Evolutionary conservation across 164 flowering plant species (phyloP).

Genomic region (Cinnamomum chago): DNA sequence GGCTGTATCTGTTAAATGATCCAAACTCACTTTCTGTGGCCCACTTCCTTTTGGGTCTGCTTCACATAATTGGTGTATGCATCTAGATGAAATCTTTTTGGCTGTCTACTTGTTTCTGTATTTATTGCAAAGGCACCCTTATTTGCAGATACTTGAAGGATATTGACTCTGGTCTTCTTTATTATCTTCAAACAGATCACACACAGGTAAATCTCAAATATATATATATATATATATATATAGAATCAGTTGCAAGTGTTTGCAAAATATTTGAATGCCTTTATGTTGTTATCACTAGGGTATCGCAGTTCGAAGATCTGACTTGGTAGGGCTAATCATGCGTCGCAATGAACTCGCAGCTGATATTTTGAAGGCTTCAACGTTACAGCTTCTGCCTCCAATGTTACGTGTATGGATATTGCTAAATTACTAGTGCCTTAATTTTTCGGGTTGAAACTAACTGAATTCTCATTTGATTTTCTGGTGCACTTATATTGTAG

Average conservation of each 20-base stretch:
- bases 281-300: constrained; percentile 43
- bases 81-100: background rate
- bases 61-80: background rate
- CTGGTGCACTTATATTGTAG: constrained; percentile 34
- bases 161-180: constrained; percentile 79
- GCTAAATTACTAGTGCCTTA: background rate
- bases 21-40: too few species aligned
- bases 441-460: constrained; percentile 6
- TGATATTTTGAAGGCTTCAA: constrained; percentile 73
- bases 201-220: constrained; percentile 53
- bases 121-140: background rate
- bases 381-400: constrained; percentile 68
- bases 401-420: constrained; percentile 58
- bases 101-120: constrained; percentile 8
- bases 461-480: constrained; percentile 11
- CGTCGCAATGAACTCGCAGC: constrained; percentile 96
- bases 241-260: constrained; percentile 3
- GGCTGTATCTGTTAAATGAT: too few species aligned
- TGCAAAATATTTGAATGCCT: constrained; percentile 10
- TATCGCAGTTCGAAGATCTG: constrained; percentile 65
- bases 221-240: background rate
- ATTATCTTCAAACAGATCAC: constrained; percentile 89
- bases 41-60: too few species aligned
- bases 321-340: constrained; percentile 86
- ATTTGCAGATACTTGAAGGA: constrained; percentile 57